A percentile compares a stretch with the other conserved stretches of the same genome.
Evolutionary conservation across 1,284 basidiomycete genomes (phyloP).

Genomic region (Apiotrichum sp.): DNA sequence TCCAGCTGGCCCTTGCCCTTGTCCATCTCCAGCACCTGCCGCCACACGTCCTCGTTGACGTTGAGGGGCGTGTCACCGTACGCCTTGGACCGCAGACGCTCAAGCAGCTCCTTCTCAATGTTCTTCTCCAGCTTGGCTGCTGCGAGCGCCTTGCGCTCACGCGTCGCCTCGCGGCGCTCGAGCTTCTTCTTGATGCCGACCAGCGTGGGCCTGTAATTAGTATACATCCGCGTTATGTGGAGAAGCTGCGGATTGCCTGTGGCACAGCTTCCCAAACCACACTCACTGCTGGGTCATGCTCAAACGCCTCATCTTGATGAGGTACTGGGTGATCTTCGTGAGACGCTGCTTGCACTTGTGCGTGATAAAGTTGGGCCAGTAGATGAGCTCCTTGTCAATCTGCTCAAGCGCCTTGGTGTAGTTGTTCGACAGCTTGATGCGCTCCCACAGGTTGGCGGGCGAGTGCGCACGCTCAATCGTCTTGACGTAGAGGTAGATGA

Average conservation of each 20-base stretch:
- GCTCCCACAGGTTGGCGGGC: constrained; percentile 96
- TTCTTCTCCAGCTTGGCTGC: constrained; percentile 89
- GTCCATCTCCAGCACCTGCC: constrained; percentile 76
- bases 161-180: constrained; percentile 84
- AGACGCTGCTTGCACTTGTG: constrained; percentile 99
- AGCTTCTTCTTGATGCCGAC: constrained; percentile 96
- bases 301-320: constrained; percentile 94
- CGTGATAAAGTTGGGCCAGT: constrained; percentile 96
- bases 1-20: constrained; percentile 48
- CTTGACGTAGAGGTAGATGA: constrained; percentile 94
- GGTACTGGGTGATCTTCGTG: constrained; percentile 98
- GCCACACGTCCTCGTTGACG: constrained; percentile 97
- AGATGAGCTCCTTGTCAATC: constrained; percentile 91
- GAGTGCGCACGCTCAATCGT: constrained; percentile 95
- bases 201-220: constrained; percentile 67
- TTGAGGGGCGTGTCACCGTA: constrained; percentile 97
- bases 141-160: constrained; percentile 91
- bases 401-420: constrained; percentile 93
- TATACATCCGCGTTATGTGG: too few relatives aligned
- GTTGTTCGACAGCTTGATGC: constrained; percentile 85
- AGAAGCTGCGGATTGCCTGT: too few relatives aligned
- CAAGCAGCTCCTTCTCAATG: constrained; percentile 93
- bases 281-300: constrained; percentile 81
- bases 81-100: constrained; percentile 89
- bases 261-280: neutral